Evolutionary conservation across 2,329 filamentous ascomycete genomes (phyloP).

Genomic region (Coniochaeta sp.): DNA sequence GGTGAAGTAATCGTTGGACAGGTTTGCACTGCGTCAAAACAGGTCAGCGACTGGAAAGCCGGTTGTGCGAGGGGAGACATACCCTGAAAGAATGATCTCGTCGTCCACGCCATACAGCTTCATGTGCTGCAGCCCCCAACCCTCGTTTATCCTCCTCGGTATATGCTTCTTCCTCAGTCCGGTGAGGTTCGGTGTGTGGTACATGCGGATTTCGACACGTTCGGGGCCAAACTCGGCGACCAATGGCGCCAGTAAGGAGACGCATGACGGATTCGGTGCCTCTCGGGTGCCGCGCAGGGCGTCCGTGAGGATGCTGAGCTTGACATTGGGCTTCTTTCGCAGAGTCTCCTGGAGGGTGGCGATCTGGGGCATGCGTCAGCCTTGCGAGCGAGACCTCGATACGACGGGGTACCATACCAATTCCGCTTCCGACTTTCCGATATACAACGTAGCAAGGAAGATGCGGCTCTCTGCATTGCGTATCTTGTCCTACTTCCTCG

Average conservation of each 20-base stretch:
- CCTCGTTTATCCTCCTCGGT: slow-evolving; percentile 89
- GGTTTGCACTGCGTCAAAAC: slow-evolving; percentile 56
- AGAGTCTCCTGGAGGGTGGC: slow-evolving; percentile 70
- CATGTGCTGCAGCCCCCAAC: slow-evolving; percentile 98
- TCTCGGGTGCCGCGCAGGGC: slow-evolving; percentile 87
- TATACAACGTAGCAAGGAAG: slow-evolving; percentile 94
- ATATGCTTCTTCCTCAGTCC: slow-evolving; percentile 77
- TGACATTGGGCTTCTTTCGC: slow-evolving; percentile 64
- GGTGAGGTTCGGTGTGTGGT: slow-evolving; percentile 92
- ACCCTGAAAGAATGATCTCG: slow-evolving; percentile 90
- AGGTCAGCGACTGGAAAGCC: background rate
- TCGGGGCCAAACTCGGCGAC: slow-evolving; percentile 75
- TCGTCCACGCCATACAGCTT: slow-evolving; percentile 96
- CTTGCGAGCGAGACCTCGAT: background rate
- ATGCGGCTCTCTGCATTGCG: slow-evolving; percentile 69
- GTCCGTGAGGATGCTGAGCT: slow-evolving; percentile 85
- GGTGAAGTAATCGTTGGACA: slow-evolving; percentile 92
- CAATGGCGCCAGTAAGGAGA: slow-evolving; percentile 80
- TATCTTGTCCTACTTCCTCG: slow-evolving; percentile 62
- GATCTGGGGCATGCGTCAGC: slow-evolving; percentile 42
- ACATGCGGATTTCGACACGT: slow-evolving; percentile 91
- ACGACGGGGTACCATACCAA: slow-evolving; percentile 45
- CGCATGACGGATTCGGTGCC: slow-evolving; percentile 76
- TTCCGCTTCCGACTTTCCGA: slow-evolving; percentile 88
- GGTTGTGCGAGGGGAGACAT: slow-evolving; percentile 18